Evolutionary conservation across 805 yeast species (phyloP), one percentile per base, ranked within the genome.

Genomic region (Wickerhamiella qilinensis): DNA sequence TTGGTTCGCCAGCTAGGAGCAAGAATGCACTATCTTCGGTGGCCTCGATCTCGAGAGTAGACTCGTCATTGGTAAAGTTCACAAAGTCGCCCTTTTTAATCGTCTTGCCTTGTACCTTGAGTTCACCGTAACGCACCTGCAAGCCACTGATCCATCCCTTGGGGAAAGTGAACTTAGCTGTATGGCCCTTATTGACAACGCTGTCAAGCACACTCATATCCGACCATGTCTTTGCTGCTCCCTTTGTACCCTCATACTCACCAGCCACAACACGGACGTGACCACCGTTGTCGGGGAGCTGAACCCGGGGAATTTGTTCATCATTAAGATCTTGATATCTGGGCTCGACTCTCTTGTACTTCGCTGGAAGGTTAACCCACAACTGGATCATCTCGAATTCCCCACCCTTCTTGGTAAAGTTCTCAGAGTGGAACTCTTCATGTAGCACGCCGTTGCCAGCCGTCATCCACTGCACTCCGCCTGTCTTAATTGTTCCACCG

Each of bases 391-490:
- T 93, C 38, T 63, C 65, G 14, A 67, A 55, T 1, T 76, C 72
- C 31, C 66, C 67, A 20, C 60, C 59, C 3, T 20, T 19, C 15
- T 20, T 11, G 24, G 38, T 20, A 32, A 37, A 37, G 31, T 37
- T 25, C n/a, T 37, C 27, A 12, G 46, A 47, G 24, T 54, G 58
- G 73, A 82, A 82, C 53, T 83, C 94, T 3, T 83, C 70, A 55
- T 83, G 94, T 32, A 79, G 82, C 30, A 82, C 70, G 39, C 88
- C 94, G 50, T 68, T 71, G 42, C 93, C 93, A 4, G 94, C 93
- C 27, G 93, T 83, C 94, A 83, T 83, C 56, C 83, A 82, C 57
- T 83, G 94, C 47, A 83, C 62, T 55, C 82, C 94, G 39, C 93
- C 93, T 5, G 82, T 72, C 43, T 71, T 65, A 38, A 83, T 59